These are phyloP conservation scores for Brasenia schreberi DNA, from an alignment of 164 flowering plant genomes.

Conservation along the genomic window DNA sequence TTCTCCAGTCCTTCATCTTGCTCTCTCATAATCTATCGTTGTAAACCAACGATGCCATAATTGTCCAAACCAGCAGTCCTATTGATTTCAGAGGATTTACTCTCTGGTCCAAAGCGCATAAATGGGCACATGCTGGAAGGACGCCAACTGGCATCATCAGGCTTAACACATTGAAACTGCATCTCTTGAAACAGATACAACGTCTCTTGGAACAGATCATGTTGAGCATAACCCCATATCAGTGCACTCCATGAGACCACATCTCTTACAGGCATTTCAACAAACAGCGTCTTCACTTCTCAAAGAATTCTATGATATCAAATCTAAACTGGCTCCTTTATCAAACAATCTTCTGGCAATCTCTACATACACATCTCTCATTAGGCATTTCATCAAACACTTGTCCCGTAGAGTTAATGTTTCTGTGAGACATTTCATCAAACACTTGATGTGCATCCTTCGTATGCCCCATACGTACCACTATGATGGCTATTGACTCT, in stretches of 20 bases:
- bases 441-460: too few relatives aligned
- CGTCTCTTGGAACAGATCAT: conserved; percentile 14
- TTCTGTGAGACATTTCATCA: too few relatives aligned
- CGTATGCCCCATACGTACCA: too few relatives aligned
- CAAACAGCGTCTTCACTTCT: conserved; percentile 23
- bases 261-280: conserved; percentile 28
- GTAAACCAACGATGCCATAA: too few relatives aligned
- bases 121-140: conserved; percentile 26
- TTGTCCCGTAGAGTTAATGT: too few relatives aligned
- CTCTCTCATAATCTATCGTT: too few relatives aligned
- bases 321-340: conserved; percentile 15
- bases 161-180: conserved; percentile 16
- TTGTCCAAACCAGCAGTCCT: too few relatives aligned
- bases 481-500: too few relatives aligned
- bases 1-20: too few relatives aligned
- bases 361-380: conserved; percentile 15
- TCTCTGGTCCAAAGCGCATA: conserved; percentile 28
- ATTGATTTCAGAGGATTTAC: too few relatives aligned
- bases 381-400: too few relatives aligned
- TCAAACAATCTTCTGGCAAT: conserved; percentile 19
- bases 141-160: conserved; percentile 33
- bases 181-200: conserved; percentile 25
- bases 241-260: conserved; percentile 36
- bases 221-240: conserved; percentile 28
- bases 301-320: conserved; percentile 36